Base-by-base conservation (phyloP, 106 monocot genomes). In the Phalaenopsis aphrodite region DNA sequence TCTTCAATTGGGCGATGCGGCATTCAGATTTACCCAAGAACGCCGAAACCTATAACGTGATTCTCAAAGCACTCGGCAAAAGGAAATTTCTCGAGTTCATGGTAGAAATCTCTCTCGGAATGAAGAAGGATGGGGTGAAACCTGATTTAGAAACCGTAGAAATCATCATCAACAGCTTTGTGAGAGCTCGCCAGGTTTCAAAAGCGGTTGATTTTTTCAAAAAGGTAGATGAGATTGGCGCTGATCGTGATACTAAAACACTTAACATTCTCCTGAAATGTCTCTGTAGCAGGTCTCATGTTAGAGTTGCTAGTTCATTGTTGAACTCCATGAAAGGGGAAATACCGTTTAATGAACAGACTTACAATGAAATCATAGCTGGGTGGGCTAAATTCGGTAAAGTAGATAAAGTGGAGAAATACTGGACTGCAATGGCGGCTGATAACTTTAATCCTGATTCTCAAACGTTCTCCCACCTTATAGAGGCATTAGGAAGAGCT, bases 341-440 rank as follows among this genome's bases (percentile, higher is more conserved):
- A 65, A 49, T 94, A 37, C 41, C 41, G n/a, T 87, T 84, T 43
- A 81, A 89, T 84, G 86, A 36, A 38, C 18, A 2, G 45, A 79
- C 81, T 12, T 98, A 91, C 57, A 88, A 98, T 89, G 88, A 76
- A 78, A 84, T 98, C 52, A 88, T 98, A 57, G 85, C 83, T 37
- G 92, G 94, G 18, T 94, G 98, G 93, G 90, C 98, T 2, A 99
- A 79, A 66, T 79, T 88, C 30, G 98, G 98, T 11, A 89, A 83
- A 43, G 84, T 93, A 17, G 89, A 89, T 48, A 93, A 89, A 78
- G 85, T 92, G 30, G 89, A 99, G 77, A 80, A 52, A 18, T 83
- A 68, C 80, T 79, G 76, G 89, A 64, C 7, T 8, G 81, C 77
- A 75, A 94, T 99, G 93, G 72, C 75, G 21, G 83, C 43, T 21